phyloP scores from a whole-genome alignment of 2,329 filamentous ascomycete species.

The Pseudopithomyces maydicus region DNA sequence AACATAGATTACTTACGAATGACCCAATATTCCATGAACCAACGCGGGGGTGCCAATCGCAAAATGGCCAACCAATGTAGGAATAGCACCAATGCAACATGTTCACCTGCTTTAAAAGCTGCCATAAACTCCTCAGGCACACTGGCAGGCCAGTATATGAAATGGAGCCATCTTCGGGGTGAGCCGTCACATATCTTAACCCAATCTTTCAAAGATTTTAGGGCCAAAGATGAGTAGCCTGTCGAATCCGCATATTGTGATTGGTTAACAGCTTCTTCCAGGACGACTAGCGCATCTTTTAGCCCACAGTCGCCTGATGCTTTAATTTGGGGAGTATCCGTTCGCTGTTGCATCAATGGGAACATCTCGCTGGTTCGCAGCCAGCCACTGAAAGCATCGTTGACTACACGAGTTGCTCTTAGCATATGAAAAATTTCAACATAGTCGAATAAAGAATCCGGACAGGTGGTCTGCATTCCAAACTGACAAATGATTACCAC shows the following conservation, averaged over 20 bases:
- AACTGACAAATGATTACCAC: slow-evolving; percentile 6
- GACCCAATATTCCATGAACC: slow-evolving; percentile 7
- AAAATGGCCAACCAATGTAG: slow-evolving; percentile 6
- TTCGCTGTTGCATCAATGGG: background rate
- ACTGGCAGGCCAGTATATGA: slow-evolving; percentile 1
- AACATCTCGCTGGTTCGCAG: slow-evolving; percentile 1
- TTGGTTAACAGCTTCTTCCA: background rate
- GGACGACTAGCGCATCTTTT: background rate
- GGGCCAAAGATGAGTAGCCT: background rate
- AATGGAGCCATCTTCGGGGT: slow-evolving; percentile 2
- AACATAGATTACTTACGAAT: background rate
- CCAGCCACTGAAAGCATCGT: background rate
- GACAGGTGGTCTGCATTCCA: slow-evolving; percentile 4
- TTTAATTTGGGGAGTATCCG: background rate
- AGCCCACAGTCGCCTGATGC: background rate
- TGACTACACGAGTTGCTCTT: background rate
- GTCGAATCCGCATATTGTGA: background rate
- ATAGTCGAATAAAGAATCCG: background rate
- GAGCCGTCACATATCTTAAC: background rate
- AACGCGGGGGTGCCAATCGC: background rate
- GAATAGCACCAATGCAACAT: background rate
- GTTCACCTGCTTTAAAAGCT: background rate
- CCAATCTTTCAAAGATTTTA: slow-evolving; percentile 1
- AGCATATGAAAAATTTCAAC: slow-evolving; percentile 2
- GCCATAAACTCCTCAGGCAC: background rate